Evolutionary conservation across 371 early-diverging fungal species (phyloP).

Genomic region (Rhizopus sp.): DNA sequence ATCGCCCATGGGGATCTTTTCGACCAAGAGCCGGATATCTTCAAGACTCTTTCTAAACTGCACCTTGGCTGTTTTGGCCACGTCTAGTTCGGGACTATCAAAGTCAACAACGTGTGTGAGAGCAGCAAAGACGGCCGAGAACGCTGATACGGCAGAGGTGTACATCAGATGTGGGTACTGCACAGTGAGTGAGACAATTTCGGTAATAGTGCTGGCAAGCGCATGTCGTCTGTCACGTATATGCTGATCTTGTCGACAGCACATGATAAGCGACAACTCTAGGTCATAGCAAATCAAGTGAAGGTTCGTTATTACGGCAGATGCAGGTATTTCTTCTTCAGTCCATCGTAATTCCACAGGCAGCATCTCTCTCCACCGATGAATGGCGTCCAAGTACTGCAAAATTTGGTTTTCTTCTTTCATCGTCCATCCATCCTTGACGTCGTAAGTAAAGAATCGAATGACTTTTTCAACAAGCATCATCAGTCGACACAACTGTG

Average conservation of each 20-base stretch:
- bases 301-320: constrained; percentile 36
- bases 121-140: constrained; percentile 48
- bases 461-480: constrained; percentile 43
- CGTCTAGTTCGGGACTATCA: constrained; percentile 32
- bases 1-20: constrained; percentile 28
- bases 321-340: constrained; percentile 27
- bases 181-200: constrained; percentile 38
- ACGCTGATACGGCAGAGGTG: constrained; percentile 38
- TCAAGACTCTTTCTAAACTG: constrained; percentile 45
- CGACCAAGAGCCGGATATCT: constrained; percentile 34
- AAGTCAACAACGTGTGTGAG: constrained; percentile 47
- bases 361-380: constrained; percentile 38
- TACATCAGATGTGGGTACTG: constrained; percentile 40
- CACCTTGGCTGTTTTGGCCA: constrained; percentile 34
- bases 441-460: constrained; percentile 39
- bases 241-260: constrained; percentile 45
- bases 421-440: constrained; percentile 38
- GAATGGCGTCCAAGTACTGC: constrained; percentile 35
- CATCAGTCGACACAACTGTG: constrained; percentile 39
- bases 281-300: constrained; percentile 41
- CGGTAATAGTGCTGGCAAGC: constrained; percentile 45
- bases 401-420: constrained; percentile 40
- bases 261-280: constrained; percentile 46
- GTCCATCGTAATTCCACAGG: constrained; percentile 38
- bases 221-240: constrained; percentile 35